These are phyloP conservation scores for Diversispora eburnea DNA, from an alignment of 192 early-diverging fungal genomes.

Conservation along the genomic window DNA sequence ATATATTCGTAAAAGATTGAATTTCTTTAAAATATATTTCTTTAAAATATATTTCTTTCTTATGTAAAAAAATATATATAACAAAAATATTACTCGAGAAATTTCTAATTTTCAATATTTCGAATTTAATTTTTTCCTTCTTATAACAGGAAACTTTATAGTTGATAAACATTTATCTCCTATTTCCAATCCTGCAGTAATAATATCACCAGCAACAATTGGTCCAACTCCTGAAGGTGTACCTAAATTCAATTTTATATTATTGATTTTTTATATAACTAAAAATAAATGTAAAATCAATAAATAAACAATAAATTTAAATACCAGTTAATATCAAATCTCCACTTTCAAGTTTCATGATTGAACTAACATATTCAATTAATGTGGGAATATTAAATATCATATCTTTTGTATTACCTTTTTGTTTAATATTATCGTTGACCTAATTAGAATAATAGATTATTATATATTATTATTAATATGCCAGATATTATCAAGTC, in stretches of 20 bases:
- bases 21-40: too few species aligned
- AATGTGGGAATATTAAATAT: conserved; percentile 85
- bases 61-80: too few species aligned
- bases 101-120: too few species aligned
- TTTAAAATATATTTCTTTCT: too few species aligned
- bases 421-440: conserved; percentile 71
- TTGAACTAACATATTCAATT: conserved; percentile 73
- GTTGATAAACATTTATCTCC: conserved; percentile 43
- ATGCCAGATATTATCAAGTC: background rate
- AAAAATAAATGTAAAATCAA: background rate
- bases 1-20: too few species aligned
- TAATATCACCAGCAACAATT: conserved; percentile 70
- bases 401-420: conserved; percentile 89
- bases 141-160: conserved; percentile 48
- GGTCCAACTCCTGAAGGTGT: conserved; percentile 89
- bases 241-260: conserved; percentile 32
- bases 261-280: conserved; percentile 3
- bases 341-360: conserved; percentile 87
- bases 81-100: too few species aligned
- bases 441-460: conserved; percentile 37
- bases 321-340: conserved; percentile 86
- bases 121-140: conserved; percentile 25
- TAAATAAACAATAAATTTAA: background rate
- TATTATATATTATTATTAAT: background rate
- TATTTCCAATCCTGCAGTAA: conserved; percentile 66